Base-by-base conservation (phyloP, 176 grass and related monocot genomes). In the Raddia guianensis region DNA sequence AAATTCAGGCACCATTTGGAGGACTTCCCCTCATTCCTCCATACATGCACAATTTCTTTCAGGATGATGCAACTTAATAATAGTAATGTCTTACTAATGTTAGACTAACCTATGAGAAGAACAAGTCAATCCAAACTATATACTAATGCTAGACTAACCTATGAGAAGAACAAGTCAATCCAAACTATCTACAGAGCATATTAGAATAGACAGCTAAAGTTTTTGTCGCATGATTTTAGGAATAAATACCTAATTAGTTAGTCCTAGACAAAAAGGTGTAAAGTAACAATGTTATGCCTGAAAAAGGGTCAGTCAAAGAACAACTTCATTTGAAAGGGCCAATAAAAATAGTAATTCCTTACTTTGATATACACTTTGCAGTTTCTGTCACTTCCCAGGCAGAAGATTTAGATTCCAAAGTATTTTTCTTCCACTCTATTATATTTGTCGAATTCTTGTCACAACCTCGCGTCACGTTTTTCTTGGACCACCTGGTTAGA, bases 401-500 rank as follows among this genome's bases (percentile, higher is more conserved):
- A 81, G 86, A 89, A 77, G 89, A 86, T 46, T 89, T 94, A 68
- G 87, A 82, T 69, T 89, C 91, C 63, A 93, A 40, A 59, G 76
- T 88, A 63, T 75, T 93, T 65, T 89, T 94, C 77, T 97, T 97
- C 89, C 94, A 94, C n/a, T 94, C 83, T 82, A 92, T 79, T 62
- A 92, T 89, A 78, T 91, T 94, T 76, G 94, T 76, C 27, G 90
- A 90, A 51, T 78, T 81, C 44, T 81, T 92, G 50, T 88, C 83
- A 56, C 79, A 87, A 27, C 85, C 62, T 82, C 70, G 86, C 35
- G 84, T 80, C 16, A 89, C 80, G 70, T 97, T 91, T 72, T 97
- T 97, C 89, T 94, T 97, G 57, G 94, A 97, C 91, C 91, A 97
- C 63, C 91, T 91, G 19, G 91, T 97, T 20, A 97, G 81, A 82